Evolutionary conservation across 1,284 basidiomycete species (phyloP), one percentile per base, ranked within the genome.

Genomic region (Moniliella sp.): DNA sequence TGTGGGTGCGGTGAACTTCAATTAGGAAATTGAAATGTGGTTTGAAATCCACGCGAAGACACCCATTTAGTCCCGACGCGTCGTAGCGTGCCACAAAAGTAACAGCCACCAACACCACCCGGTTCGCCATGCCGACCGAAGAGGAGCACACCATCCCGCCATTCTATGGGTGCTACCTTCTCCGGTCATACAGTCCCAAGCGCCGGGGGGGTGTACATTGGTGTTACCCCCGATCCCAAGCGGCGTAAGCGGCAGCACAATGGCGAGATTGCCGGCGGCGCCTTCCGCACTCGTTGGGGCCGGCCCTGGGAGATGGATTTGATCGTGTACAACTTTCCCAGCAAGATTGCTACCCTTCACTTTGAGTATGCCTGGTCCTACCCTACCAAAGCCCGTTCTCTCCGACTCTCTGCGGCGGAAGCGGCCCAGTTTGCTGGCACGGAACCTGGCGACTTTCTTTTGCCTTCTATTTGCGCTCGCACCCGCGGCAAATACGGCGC

Each of bases 321-420:
- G 69, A 74, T 84, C 32, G 78, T 86, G 0, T 70, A 78, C 50
- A 80, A 80, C 4, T 86, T 88, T 53, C 78, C 80, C 0, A 81
- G 77, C 36, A 76, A 75, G 55, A 66, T 83, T 14, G 71, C 78
- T 0, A 81, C 82, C 0, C 65, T 84, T 2, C 41, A 82, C 62
- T 84, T 83, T 50, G 81, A 86, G 63, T 84, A 80, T 79, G 80
- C 80, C 11, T 86, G 81, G 81, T 79, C 83, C 52, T 74, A 82
- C 37, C 69, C 69, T 5, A 58, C 67, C 33, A 38, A 64, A 0
- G 66, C 66, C 0, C 50, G 68, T 2, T 65, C 66, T 41, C 48
- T 68, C 13, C 16, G 9, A 33, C 33, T 5, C 15, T n/a, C 2
- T 15, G 14, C 8, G 14, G 11, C 11, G 31, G 29, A 33, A 7